A percentile compares a stretch with the other conserved stretches of the same genome.
Conservation (phyloP, 2,329 filamentous ascomycete species). For the Paraphoma sp. region DNA sequence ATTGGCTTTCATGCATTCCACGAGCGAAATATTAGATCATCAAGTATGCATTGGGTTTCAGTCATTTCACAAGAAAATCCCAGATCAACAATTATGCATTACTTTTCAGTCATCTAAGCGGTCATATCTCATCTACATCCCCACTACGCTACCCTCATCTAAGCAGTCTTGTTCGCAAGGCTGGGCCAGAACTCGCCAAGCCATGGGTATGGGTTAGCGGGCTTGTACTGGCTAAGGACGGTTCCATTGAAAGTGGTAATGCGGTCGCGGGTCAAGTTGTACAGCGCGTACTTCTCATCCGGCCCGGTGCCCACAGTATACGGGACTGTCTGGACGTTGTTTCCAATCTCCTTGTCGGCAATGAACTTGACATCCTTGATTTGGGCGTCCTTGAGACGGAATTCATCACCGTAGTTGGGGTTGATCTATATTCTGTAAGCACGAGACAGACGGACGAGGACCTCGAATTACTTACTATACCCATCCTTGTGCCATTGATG, state of each 20-base stretch:
- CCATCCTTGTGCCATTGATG: conserved; percentile 32
- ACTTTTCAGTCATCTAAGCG: not conserved
- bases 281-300: conserved; percentile 35
- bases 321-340: conserved; percentile 34
- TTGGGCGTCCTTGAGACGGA: conserved; percentile 31
- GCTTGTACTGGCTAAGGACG: conserved; percentile 22
- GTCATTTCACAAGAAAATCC: not conserved
- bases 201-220: conserved; percentile 31
- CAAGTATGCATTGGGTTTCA: not conserved
- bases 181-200: conserved; percentile 27
- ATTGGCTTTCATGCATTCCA: not conserved
- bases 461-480: conserved; percentile 19
- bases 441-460: too few relatives aligned
- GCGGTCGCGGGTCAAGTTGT: conserved; percentile 30
- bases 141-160: not conserved
- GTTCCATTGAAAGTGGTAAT: conserved; percentile 30
- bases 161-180: conserved; percentile 1
- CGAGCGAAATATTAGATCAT: not conserved
- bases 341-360: conserved; percentile 35
- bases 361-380: conserved; percentile 24
- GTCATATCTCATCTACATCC: not conserved
- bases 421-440: conserved; percentile 14
- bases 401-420: conserved; percentile 34
- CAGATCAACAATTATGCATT: not conserved
- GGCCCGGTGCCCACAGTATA: conserved; percentile 33